These are phyloP conservation scores for Penicillium silybi DNA, from an alignment of 495 filamentous ascomycete species.

Conservation along the genomic window DNA sequence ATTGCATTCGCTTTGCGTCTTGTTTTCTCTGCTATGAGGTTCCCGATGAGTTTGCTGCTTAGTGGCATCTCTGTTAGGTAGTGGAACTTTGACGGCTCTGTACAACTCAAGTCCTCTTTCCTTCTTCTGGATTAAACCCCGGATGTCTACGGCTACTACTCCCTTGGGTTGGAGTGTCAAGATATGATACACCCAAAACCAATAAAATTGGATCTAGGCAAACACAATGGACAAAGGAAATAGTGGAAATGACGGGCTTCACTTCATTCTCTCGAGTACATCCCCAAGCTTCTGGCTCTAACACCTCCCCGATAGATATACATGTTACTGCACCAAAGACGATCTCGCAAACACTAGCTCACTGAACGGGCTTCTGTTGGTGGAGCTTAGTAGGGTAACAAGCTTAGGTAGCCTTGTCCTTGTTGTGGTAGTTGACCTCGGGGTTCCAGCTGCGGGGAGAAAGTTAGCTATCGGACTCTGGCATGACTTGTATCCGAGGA, in stretches of 20 bases:
- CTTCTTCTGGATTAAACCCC: background rate
- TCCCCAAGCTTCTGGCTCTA: slow-evolving; percentile 12
- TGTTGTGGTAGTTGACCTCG: slow-evolving; percentile 93
- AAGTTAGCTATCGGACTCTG: slow-evolving; percentile 18
- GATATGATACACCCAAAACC: background rate
- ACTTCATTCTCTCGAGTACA: slow-evolving; percentile 16
- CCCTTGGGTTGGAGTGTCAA: background rate
- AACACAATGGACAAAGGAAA: slow-evolving; percentile 11
- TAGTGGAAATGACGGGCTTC: slow-evolving; percentile 14
- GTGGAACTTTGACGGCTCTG: background rate
- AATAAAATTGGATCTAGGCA: slow-evolving; percentile 7
- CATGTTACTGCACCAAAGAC: slow-evolving; percentile 16
- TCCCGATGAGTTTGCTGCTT: background rate
- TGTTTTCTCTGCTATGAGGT: background rate
- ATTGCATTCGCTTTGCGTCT: background rate
- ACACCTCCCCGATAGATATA: slow-evolving; percentile 20
- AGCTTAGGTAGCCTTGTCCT: slow-evolving; percentile 64
- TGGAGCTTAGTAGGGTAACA: background rate
- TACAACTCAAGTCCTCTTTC: background rate
- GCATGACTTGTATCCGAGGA: background rate
- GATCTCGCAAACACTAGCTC: slow-evolving; percentile 4
- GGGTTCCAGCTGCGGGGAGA: slow-evolving; percentile 75
- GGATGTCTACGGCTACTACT: background rate
- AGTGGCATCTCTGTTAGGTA: background rate
- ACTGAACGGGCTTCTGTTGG: background rate